Percentiles rank a stretch among this genome's conserved stretches.
Conservation (phyloP, 2,329 filamentous ascomycete species). For the Lasiodiplodia sp. region DNA sequence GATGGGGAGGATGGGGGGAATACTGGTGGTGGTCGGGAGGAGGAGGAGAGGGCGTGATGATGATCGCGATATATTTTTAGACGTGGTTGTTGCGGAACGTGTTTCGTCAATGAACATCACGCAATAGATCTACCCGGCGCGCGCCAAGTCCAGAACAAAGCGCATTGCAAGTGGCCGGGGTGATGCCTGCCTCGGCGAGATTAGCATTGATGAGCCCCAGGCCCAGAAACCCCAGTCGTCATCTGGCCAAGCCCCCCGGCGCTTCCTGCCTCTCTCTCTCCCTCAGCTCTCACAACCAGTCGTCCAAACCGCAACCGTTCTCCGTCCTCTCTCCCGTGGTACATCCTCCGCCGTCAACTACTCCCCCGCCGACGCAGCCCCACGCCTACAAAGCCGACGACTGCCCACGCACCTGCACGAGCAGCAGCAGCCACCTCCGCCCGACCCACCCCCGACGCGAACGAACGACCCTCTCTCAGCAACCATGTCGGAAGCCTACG, state of each 20-base stretch:
- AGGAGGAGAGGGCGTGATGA: slow-evolving; percentile 15
- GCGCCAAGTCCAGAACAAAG: background rate
- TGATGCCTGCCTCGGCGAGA: slow-evolving; percentile 2
- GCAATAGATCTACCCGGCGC: slow-evolving; percentile 1
- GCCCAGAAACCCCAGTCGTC: background rate
- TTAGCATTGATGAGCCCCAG: background rate
- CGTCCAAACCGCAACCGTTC: background rate
- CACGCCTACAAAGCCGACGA: no score
- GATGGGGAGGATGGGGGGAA: slow-evolving; percentile 14
- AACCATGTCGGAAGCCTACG: slow-evolving; percentile 65
- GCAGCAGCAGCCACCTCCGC: background rate
- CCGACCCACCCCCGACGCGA: background rate
- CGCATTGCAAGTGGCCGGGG: background rate
- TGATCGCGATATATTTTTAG: background rate
- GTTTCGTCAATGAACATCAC: background rate
- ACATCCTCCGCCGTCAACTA: no score
- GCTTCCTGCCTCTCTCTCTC: background rate
- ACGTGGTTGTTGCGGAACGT: background rate
- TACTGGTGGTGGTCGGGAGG: background rate
- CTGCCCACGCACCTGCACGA: background rate
- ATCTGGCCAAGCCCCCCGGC: background rate
- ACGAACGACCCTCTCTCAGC: slow-evolving; percentile 13
- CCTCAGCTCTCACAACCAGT: background rate
- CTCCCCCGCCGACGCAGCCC: no score
- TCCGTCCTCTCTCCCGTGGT: background rate